Conservation (phyloP, 2,329 filamentous ascomycete genomes). For the Pseudocercospora fijiensis region DNA sequence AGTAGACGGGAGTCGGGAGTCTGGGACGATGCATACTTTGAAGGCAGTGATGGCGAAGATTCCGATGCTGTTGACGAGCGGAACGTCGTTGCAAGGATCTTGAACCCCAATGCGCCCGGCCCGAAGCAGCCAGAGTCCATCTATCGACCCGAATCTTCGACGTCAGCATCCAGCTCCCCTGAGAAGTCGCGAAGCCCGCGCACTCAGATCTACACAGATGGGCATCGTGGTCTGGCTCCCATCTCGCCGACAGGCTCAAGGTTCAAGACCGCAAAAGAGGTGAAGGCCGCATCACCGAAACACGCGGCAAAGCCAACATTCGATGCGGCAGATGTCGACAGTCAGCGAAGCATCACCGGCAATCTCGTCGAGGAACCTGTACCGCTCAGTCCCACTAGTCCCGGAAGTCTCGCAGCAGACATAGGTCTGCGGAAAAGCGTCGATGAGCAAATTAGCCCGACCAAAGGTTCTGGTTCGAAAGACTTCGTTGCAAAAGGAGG, state of each 20-base stretch:
- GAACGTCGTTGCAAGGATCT: conserved; percentile 31
- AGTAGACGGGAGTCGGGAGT: conserved; percentile 43
- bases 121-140: conserved; percentile 28
- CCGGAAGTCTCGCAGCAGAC: conserved; percentile 23
- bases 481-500: neutral
- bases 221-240: conserved; percentile 43
- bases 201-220: conserved; percentile 29
- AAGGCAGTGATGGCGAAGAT: conserved; percentile 47
- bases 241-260: conserved; percentile 9
- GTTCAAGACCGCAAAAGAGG: conserved; percentile 17
- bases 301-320: conserved; percentile 23
- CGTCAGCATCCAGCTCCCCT: neutral
- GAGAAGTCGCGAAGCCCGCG: conserved; percentile 4
- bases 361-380: conserved; percentile 32
- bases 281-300: conserved; percentile 12
- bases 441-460: conserved; percentile 29
- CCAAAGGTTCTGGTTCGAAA: neutral
- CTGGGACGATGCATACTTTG: conserved; percentile 53
- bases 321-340: conserved; percentile 21
- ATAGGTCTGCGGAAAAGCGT: conserved; percentile 38
- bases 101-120: conserved; percentile 31
- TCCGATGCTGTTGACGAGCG: conserved; percentile 43
- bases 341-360: conserved; percentile 22
- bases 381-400: conserved; percentile 22
- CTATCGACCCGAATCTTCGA: conserved; percentile 17